Conservation (phyloP, 495 filamentous ascomycete genomes). For the Bacidia gigantensis region DNA sequence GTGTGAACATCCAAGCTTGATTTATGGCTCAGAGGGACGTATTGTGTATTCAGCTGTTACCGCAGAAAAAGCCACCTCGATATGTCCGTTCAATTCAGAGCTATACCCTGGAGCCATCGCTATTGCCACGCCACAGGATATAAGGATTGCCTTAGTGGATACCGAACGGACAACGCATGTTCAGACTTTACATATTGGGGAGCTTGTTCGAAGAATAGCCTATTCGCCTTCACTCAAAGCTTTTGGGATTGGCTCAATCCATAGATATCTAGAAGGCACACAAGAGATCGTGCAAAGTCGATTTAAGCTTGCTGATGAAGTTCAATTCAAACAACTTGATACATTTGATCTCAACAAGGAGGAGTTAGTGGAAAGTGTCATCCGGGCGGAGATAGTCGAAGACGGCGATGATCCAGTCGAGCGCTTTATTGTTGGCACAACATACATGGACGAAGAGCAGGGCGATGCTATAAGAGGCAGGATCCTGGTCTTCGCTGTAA, state of each 20-base stretch:
- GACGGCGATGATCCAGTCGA: constrained; percentile 49
- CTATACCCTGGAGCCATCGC: constrained; percentile 71
- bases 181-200: constrained; percentile 57
- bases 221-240: constrained; percentile 68
- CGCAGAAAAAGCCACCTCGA: constrained; percentile 63
- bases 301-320: constrained; percentile 49
- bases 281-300: constrained; percentile 44
- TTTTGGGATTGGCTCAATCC: constrained; percentile 78
- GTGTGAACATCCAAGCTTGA: constrained; percentile 84
- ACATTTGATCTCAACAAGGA: constrained; percentile 38
- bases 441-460: constrained; percentile 50
- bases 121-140: constrained; percentile 58
- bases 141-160: constrained; percentile 76
- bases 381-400: constrained; percentile 59
- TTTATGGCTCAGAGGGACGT: constrained; percentile 76
- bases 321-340: constrained; percentile 41
- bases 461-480: constrained; percentile 49
- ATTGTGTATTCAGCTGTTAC: constrained; percentile 94
- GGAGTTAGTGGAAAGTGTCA: constrained; percentile 76
- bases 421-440: constrained; percentile 79
- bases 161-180: constrained; percentile 77
- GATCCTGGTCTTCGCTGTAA: constrained; percentile 74
- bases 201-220: constrained; percentile 76
- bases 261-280: constrained; percentile 41
- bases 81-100: constrained; percentile 69